Base-by-base conservation (phyloP, 2,329 filamentous ascomycete species). In the Kalaharituber pfeilii region DNA sequence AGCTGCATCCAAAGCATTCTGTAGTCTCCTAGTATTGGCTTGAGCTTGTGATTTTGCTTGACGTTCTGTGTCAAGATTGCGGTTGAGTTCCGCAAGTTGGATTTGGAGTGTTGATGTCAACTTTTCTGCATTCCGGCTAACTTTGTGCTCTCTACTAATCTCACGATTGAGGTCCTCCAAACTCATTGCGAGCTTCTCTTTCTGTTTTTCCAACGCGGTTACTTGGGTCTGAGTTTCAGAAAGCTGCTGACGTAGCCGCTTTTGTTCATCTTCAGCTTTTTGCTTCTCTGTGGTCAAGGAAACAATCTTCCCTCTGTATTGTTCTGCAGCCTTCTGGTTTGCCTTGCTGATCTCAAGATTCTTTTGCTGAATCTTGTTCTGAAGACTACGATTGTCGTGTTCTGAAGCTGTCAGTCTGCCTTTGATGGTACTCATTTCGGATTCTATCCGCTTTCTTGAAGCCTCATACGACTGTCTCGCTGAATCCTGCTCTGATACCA, bases 351-450 rank as follows among this genome's bases (percentile, higher is more conserved):
- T 93, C 66, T 98, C 89, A 5, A 98, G 76, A 27, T 93, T 91
- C 72, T 96, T 96, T 65, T 96, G 89, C 65, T 96, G 89, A 18
- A 98, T 75, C 69, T 96, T 96, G 71, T 95, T 96, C 60, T 96
- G 75, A n/a, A 98, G 73, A 4, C 87, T 82, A 51, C 86, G 82
- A 64, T 96, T 96, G 69, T 96, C 89, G 63, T 96, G 95, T 67
- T 98, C 89, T 0, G 89, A 96, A 24, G 89, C 91, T 6, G 82
- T 77, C 39, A 98, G 73, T 22, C 89, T 82, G 57, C 88, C 88
- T 67, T 91, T 94, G 62, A 95, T 78, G 1, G 89, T 95, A 22
- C 86, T 82, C 5, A 96, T 75, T 66, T 98, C 91, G 22, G 87
- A 79, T 67, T 96, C 88, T 45, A 95, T 75, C 30, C 91, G 81